Base-by-base conservation (phyloP, 192 early-diverging fungal species). In the Coemansia asiatica region DNA sequence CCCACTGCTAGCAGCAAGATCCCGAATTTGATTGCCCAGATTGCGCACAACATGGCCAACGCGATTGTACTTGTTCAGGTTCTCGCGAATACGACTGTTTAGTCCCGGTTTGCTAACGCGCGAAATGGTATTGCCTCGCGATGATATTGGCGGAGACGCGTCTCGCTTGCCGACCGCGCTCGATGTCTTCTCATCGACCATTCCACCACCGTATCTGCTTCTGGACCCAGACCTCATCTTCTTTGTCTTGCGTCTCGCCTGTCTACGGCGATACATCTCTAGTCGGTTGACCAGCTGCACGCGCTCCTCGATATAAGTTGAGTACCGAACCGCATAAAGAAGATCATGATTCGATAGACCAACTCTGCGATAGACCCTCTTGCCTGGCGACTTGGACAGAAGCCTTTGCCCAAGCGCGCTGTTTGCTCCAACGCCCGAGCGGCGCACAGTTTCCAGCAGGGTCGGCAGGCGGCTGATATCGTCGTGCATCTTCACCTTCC, bases 401-500 rank as follows among this genome's bases (percentile, higher is more conserved):
- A 82, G 50, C 38, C 56, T 57, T 4, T 38, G 51, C 13, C 61
- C 64, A 29, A 56, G 21, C 25, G 35, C 57, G 23, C 27, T 28
- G 50, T 56, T 29, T 26, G 47, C 46, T 29, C 65, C 46, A 16
- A 71, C 48, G 25, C 44, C 33, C 5, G 53, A 67, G 6, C 67
- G 56, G 5, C 59, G 66, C 31, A 67, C 54, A 61, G 63, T 67
- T 0, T 70, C 54, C 36, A 64, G 62, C 3, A 76, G 47, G 28
- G 71, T 71, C 23, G 79, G 76, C 25, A 68, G 71, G 35, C 63
- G 61, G 61, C 74, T 57, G 1, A 82, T 55, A 16, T 82, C 79
- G 25, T 74, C 70, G 62, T 82, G 74, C 79, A 82, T 82, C 65
- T 82, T 76, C 53, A 66, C 67, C 62, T 82, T 82, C 79, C 79